Conservation (phyloP, 2,329 filamentous ascomycete species). For the Diplocarpon rosae region DNA sequence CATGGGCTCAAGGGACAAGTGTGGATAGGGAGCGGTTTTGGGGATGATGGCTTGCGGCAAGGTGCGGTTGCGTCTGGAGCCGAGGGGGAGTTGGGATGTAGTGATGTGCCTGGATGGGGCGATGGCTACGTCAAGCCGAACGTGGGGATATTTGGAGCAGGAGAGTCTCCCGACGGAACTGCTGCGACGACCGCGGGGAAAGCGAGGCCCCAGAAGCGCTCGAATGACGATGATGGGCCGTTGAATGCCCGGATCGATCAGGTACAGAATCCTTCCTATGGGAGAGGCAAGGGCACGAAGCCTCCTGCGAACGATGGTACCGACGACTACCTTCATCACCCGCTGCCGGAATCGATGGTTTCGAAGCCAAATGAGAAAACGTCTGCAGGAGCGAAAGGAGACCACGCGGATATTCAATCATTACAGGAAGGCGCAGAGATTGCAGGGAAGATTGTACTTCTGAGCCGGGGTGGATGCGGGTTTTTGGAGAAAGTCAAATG, state of each 20-base stretch:
- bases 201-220: conserved; percentile 31
- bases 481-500: conserved; percentile 97
- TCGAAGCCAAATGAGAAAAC: conserved; percentile 20
- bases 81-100: conserved; percentile 86
- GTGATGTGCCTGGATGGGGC: conserved; percentile 84
- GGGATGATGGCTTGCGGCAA: conserved; percentile 59
- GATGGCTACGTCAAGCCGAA: conserved; percentile 41
- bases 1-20: conserved; percentile 78
- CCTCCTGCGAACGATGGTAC: conserved; percentile 57
- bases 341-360: conserved; percentile 29
- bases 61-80: conserved; percentile 40
- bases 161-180: conserved; percentile 16
- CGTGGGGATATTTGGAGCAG: conserved; percentile 11
- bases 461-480: conserved; percentile 88
- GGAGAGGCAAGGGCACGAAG: conserved; percentile 18
- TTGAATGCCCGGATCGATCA: conserved; percentile 18
- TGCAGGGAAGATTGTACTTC: conserved; percentile 78
- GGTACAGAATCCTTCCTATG: conserved; percentile 12
- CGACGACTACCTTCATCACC: conserved; percentile 69
- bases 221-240: conserved; percentile 22
- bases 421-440: conserved; percentile 90
- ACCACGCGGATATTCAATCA: conserved; percentile 81
- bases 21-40: conserved; percentile 89
- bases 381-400: conserved; percentile 17
- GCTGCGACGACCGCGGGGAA: conserved; percentile 29